Evolutionary conservation across 495 filamentous ascomycete species (phyloP).

Genomic region (Chaetomium cochliodes): DNA sequence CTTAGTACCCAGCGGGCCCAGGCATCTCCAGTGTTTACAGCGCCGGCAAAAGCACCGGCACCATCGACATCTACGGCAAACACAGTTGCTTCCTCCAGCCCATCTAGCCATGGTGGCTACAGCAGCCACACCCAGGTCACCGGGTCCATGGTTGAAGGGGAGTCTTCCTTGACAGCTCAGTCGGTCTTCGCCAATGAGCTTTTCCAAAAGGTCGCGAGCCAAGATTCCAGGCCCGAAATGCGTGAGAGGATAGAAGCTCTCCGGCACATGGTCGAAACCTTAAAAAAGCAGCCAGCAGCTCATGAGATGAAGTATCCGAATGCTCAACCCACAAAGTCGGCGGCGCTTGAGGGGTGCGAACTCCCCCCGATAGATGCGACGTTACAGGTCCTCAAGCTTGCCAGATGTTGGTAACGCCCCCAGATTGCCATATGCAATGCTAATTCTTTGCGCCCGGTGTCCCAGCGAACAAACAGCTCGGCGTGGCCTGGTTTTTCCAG

Average conservation of each 20-base stretch:
- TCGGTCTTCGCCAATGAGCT: slow-evolving; percentile 61
- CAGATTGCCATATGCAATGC: not conserved
- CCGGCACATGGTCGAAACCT: slow-evolving; percentile 52
- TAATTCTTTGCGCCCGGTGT: not conserved
- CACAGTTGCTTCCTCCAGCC: not conserved
- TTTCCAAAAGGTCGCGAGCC: slow-evolving; percentile 53
- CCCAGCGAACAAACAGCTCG: not conserved
- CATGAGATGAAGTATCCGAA: slow-evolving; percentile 30
- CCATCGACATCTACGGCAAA: not conserved
- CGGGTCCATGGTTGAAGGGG: slow-evolving; percentile 52
- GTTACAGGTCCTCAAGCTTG: slow-evolving; percentile 24
- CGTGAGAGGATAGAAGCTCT: slow-evolving; percentile 55
- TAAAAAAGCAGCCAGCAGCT: slow-evolving; percentile 28
- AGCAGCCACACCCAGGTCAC: slow-evolving; percentile 1
- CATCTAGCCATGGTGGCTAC: not conserved
- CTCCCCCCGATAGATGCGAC: slow-evolving; percentile 27
- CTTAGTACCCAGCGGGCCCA: slow-evolving; percentile 26
- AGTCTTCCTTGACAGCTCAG: slow-evolving; percentile 58
- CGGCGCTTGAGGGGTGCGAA: slow-evolving; percentile 19
- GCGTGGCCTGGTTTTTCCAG: slow-evolving; percentile 38
- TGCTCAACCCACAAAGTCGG: slow-evolving; percentile 1
- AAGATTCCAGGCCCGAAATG: slow-evolving; percentile 49
- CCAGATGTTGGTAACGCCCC: slow-evolving; percentile 17
- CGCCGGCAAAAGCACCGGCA: not conserved
- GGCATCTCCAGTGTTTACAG: slow-evolving; percentile 1